These are phyloP conservation scores for Neurospora pannonica DNA, from an alignment of 495 filamentous ascomycete species.

Conservation along the genomic window DNA sequence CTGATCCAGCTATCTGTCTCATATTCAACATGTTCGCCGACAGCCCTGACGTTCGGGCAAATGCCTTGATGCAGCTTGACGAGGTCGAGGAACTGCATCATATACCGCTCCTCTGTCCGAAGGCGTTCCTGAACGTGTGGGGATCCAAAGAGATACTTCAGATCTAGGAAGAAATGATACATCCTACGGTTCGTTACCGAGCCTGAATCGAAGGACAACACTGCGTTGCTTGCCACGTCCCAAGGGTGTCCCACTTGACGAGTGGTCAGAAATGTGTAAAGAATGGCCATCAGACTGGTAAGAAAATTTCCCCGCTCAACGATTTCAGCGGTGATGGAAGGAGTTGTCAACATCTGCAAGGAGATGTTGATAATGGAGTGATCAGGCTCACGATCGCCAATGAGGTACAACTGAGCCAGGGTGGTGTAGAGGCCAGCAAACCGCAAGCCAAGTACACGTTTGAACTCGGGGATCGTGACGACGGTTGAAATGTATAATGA, in stretches of 20 bases:
- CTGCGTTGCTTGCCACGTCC: slow-evolving; percentile 73
- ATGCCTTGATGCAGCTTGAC: slow-evolving; percentile 95
- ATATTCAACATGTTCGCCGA: slow-evolving; percentile 94
- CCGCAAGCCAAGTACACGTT: slow-evolving; percentile 84
- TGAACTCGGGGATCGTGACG: slow-evolving; percentile 89
- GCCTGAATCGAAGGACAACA: slow-evolving; percentile 83
- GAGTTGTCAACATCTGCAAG: slow-evolving; percentile 90
- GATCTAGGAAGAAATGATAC: slow-evolving; percentile 92
- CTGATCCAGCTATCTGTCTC: slow-evolving; percentile 98
- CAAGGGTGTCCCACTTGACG: slow-evolving; percentile 88
- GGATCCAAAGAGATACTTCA: slow-evolving; percentile 80
- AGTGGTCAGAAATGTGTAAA: slow-evolving; percentile 95
- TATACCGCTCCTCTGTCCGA: slow-evolving; percentile 71
- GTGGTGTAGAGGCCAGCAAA: slow-evolving; percentile 91
- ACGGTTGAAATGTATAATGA: slow-evolving; percentile 95
- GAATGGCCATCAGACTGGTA: slow-evolving; percentile 85
- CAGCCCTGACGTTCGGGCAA: slow-evolving; percentile 83
- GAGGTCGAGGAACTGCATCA: slow-evolving; percentile 89
- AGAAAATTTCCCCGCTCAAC: slow-evolving; percentile 94
- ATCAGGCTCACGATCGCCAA: slow-evolving; percentile 93
- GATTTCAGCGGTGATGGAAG: slow-evolving; percentile 90
- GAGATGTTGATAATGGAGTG: slow-evolving; percentile 98
- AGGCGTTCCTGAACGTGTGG: slow-evolving; percentile 78
- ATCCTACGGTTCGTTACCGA: slow-evolving; percentile 89
- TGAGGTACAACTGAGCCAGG: slow-evolving; percentile 87